Percentiles rank a stretch among this genome's conserved stretches.
phyloP scores from a whole-genome alignment of 768 basidiomycete species.

The Lactifluus pinguis region DNA sequence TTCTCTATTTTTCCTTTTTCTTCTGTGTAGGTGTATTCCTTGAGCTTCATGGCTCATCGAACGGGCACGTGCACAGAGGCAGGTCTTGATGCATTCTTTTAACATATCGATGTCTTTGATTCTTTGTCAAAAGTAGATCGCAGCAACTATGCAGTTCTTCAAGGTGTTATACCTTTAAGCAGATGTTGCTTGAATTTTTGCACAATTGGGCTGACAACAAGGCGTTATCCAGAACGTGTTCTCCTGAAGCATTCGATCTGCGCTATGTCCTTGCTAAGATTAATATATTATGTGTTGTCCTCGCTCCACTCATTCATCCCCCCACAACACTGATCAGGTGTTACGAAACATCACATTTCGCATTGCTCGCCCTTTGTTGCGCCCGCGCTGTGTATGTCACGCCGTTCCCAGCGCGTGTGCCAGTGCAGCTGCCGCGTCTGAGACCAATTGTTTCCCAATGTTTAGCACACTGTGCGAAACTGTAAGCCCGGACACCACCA shows the following conservation, averaged over 20 bases:
- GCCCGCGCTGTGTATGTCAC: not conserved
- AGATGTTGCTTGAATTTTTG: conserved; percentile 7
- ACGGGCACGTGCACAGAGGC: conserved; percentile 18
- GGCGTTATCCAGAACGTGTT: not conserved
- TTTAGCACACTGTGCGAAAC: conserved; percentile 20
- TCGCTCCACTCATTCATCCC: not conserved
- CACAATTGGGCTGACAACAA: conserved; percentile 2
- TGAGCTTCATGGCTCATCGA: conserved; percentile 13
- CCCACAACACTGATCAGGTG: conserved; percentile 8
- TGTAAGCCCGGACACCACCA: conserved; percentile 12
- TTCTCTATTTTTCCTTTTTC: conserved; percentile 10
- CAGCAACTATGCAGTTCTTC: conserved; percentile 8
- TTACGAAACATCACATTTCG: not conserved
- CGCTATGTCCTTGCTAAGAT: conserved; percentile 4
- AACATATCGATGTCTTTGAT: conserved; percentile 18
- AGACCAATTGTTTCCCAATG: conserved; percentile 31
- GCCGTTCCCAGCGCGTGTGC: conserved; percentile 23
- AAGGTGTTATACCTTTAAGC: conserved; percentile 3
- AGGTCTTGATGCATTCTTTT: conserved; percentile 18
- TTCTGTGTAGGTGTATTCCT: conserved; percentile 19
- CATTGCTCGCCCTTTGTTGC: not conserved
- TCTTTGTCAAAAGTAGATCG: conserved; percentile 17
- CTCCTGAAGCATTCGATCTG: not conserved
- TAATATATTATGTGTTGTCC: conserved; percentile 5
- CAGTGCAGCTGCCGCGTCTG: conserved; percentile 31